Percentiles rank a stretch among this genome's conserved stretches.
phyloP scores from a whole-genome alignment of 257 asterid species.

The Solanum sejunctum region DNA sequence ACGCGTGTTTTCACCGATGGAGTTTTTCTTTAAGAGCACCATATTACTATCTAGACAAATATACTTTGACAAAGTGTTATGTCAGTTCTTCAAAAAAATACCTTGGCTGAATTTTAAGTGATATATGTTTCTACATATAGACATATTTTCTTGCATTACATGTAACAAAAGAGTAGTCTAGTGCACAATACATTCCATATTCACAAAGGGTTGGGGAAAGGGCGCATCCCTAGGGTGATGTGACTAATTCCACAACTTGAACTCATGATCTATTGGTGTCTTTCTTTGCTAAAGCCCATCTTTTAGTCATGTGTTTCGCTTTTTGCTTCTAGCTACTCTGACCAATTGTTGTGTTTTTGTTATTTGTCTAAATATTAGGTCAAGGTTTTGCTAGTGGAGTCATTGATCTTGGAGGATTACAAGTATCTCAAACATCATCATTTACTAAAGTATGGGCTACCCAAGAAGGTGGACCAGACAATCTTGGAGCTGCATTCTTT shows the following conservation, averaged over 20 bases:
- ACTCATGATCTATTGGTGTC: neutral
- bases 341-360: neutral
- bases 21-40: neutral
- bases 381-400: conserved; percentile 44
- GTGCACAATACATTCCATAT: neutral
- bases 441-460: conserved; percentile 48
- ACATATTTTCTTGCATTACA: neutral
- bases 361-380: conserved; percentile 12
- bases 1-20: neutral
- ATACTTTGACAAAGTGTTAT: neutral
- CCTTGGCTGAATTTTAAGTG: neutral
- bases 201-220: neutral
- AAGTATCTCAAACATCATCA: conserved; percentile 31
- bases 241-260: neutral
- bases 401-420: conserved; percentile 62
- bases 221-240: neutral
- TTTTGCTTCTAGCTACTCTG: neutral
- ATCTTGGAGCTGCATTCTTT: conserved; percentile 57
- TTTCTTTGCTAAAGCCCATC: neutral
- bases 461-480: conserved; percentile 63
- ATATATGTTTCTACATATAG: neutral
- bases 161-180: neutral
- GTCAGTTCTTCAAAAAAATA: neutral
- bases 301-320: neutral
- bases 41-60: neutral